These are phyloP conservation scores for Annulohypoxylon truncatum DNA, from an alignment of 2,329 filamentous ascomycete species.

Conservation along the genomic window DNA sequence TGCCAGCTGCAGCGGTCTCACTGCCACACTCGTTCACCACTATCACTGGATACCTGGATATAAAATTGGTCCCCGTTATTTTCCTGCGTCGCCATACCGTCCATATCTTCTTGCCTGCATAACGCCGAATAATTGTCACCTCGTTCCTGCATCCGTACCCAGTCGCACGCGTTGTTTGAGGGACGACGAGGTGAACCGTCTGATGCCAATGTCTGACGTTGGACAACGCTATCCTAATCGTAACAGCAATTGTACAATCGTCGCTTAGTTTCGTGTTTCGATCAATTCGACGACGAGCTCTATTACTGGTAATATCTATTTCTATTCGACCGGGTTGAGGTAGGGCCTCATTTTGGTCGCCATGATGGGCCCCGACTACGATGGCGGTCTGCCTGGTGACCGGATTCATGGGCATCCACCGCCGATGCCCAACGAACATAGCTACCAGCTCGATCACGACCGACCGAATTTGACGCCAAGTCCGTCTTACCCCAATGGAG, in stretches of 20 bases:
- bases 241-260: conserved; percentile 39
- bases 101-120: conserved; percentile 17
- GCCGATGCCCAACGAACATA: conserved; percentile 43
- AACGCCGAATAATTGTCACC: conserved; percentile 31
- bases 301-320: conserved; percentile 24
- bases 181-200: conserved; percentile 33
- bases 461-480: conserved; percentile 50
- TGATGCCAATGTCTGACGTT: conserved; percentile 49
- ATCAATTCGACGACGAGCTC: conserved; percentile 32
- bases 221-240: conserved; percentile 43
- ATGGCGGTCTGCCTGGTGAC: conserved; percentile 51
- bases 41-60: conserved; percentile 25
- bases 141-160: conserved; percentile 37
- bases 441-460: conserved; percentile 50
- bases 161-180: conserved; percentile 43
- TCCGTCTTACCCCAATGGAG: conserved; percentile 49
- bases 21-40: conserved; percentile 36
- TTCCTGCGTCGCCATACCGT: conserved; percentile 21
- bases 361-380: conserved; percentile 52
- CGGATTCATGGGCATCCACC: conserved; percentile 49
- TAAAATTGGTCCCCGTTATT: conserved; percentile 26
- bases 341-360: conserved; percentile 44
- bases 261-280: conserved; percentile 40
- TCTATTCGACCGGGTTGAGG: conserved; percentile 27
- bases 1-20: conserved; percentile 29